phyloP scores from a whole-genome alignment of 2,329 filamentous ascomycete genomes.

The Diaporthe batatas region DNA sequence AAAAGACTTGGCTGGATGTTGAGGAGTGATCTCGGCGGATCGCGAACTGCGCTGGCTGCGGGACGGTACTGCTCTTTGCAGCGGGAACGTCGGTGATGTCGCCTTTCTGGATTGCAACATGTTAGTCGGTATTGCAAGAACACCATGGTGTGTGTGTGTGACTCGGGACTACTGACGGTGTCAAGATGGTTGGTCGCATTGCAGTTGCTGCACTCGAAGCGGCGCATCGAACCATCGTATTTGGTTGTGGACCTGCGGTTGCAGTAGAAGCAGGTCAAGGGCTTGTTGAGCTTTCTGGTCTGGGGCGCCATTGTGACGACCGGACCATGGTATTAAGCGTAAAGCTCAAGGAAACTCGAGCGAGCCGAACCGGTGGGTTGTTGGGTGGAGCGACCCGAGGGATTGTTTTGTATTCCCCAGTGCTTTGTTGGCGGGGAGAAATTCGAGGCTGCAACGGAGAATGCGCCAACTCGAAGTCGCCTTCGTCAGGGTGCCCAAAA shows the following conservation, averaged over 20 bases:
- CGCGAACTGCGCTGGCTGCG: constrained; percentile 61
- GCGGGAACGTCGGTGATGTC: constrained; percentile 90
- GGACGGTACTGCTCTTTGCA: constrained; percentile 63
- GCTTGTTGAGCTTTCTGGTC: constrained; percentile 48
- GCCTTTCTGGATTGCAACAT: constrained; percentile 71
- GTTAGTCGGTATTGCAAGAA: not conserved
- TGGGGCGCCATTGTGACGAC: constrained; percentile 57
- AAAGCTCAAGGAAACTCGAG: constrained; percentile 13
- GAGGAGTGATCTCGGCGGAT: constrained; percentile 56
- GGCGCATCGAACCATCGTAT: constrained; percentile 69
- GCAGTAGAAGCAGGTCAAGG: constrained; percentile 86
- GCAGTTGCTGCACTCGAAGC: constrained; percentile 83
- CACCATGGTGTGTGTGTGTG: not conserved
- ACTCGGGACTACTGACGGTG: constrained; percentile 68
- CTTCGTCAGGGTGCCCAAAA: constrained; percentile 34
- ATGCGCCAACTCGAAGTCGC: constrained; percentile 8
- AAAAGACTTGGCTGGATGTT: constrained; percentile 66
- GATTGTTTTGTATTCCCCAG: constrained; percentile 32
- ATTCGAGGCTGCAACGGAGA: constrained; percentile 20
- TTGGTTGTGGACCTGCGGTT: constrained; percentile 73
- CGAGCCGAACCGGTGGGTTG: not conserved
- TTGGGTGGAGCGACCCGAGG: not conserved
- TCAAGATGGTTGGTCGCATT: constrained; percentile 92
- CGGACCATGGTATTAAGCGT: constrained; percentile 32
- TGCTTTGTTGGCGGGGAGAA: constrained; percentile 35